These are phyloP conservation scores for Wallacemonas sp. DNA, from an alignment of 208 protist genomes.

Conservation along the genomic window DNA sequence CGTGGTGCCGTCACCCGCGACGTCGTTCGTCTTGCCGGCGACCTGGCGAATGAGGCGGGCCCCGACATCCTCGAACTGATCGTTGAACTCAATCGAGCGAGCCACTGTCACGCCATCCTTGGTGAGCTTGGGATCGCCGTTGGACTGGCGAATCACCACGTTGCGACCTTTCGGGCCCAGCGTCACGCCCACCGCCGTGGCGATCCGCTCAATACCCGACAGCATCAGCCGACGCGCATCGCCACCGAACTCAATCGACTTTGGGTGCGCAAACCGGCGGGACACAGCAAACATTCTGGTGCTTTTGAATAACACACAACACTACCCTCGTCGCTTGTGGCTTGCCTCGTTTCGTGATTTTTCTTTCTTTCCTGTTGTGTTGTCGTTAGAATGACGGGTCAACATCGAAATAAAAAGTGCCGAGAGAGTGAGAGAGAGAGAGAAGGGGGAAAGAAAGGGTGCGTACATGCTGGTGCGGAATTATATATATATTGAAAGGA, in stretches of 20 bases:
- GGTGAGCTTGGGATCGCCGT: constrained; percentile 99
- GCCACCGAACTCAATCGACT: constrained; percentile 96
- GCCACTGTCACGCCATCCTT: constrained; percentile 99
- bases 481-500: too few species aligned
- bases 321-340: too few species aligned
- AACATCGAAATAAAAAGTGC: too few species aligned
- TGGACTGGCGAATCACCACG: constrained; percentile 98
- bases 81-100: constrained; percentile 98
- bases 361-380: too few species aligned
- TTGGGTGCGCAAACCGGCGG: constrained; percentile 56
- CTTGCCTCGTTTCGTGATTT: too few species aligned
- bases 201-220: constrained; percentile 96
- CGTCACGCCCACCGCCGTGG: constrained; percentile 97
- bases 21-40: constrained; percentile 98
- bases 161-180: constrained; percentile 99
- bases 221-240: constrained; percentile 95
- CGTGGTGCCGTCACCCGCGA: constrained; percentile 99
- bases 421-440: too few species aligned
- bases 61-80: constrained; percentile 98
- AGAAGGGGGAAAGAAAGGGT: too few species aligned
- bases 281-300: constrained; percentile 31
- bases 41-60: constrained; percentile 96
- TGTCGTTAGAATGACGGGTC: too few species aligned
- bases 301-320: too few species aligned
- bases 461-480: too few species aligned